Conservation (phyloP, 345 rosid genomes). For the Combretum micranthum region DNA sequence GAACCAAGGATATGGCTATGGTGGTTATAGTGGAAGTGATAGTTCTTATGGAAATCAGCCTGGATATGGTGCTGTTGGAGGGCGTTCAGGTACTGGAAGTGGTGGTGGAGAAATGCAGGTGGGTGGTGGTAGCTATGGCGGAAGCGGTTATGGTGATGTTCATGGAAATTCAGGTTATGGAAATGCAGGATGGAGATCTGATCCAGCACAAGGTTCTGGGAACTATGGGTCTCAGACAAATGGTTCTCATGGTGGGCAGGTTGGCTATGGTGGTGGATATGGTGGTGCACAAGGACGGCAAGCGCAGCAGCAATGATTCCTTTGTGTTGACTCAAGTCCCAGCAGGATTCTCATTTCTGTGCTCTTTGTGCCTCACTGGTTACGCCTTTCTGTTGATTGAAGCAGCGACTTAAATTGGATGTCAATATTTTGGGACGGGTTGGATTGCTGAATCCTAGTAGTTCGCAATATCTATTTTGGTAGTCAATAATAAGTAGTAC, state of each 20-base stretch:
- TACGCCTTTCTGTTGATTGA: slow-evolving; percentile 11
- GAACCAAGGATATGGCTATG: slow-evolving; percentile 78
- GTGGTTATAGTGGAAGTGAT: slow-evolving; percentile 68
- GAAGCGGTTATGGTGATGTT: slow-evolving; percentile 55
- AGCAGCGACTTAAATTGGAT: slow-evolving; percentile 30
- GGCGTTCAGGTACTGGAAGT: slow-evolving; percentile 53
- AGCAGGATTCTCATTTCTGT: slow-evolving; percentile 20
- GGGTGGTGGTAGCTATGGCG: slow-evolving; percentile 50
- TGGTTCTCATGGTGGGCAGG: slow-evolving; percentile 65
- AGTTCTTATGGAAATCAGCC: slow-evolving; percentile 62
- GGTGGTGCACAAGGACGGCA: slow-evolving; percentile 62
- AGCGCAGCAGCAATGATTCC: slow-evolving; percentile 69
- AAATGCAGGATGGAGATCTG: slow-evolving; percentile 64
- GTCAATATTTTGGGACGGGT: slow-evolving; percentile 46
- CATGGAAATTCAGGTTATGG: slow-evolving; percentile 56
- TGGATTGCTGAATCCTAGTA: slow-evolving; percentile 63
- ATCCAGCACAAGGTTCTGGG: slow-evolving; percentile 63
- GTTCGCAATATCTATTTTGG: slow-evolving; percentile 55
- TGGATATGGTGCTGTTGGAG: slow-evolving; percentile 72
- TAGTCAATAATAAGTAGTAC: slow-evolving; percentile 59
- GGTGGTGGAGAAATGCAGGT: slow-evolving; percentile 53
- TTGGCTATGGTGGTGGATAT: slow-evolving; percentile 68
- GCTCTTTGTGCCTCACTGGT: background rate
- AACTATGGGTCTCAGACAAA: slow-evolving; percentile 53
- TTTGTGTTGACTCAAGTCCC: slow-evolving; percentile 2